Evolutionary conservation across 179 eudicot species (phyloP), one percentile per base, ranked within the genome.

Genomic region (Patellifolia procumbens): DNA sequence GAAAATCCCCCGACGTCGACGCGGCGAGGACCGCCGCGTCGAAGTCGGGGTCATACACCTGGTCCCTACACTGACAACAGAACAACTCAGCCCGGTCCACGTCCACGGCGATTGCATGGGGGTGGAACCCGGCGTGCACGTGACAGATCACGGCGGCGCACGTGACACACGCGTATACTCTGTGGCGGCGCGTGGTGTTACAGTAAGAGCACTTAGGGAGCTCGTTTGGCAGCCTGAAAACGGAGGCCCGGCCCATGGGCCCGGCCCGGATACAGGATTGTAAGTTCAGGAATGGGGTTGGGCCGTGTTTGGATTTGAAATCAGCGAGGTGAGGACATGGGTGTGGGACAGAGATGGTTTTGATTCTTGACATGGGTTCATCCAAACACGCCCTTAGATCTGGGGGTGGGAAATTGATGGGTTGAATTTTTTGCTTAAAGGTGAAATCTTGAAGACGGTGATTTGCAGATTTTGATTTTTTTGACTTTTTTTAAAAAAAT

Each of bases 11-110:
- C n/a, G n/a, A n/a, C n/a, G n/a, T n/a, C n/a, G n/a, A n/a, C n/a
- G n/a, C n/a, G n/a, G n/a, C n/a, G n/a, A n/a, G n/a, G n/a, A n/a
- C n/a, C n/a, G n/a, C n/a, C n/a, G n/a, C n/a, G 71, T 89, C 92
- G 52, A 89, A 87, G 59, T 89, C 91, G 55, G 79, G 85, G 75
- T 87, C 91, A 70, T 89, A 89, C 37, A 89, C 92, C 70, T 89
- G 92, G 80, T 89, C 92, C 52, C 78, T 59, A 59, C 92, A 89
- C 26, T 74, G 81, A 43, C 80, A 77, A 55, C 92, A 89, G n/a
- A 75, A 89, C 4, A 89, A 81, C 81, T 89, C 92, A 1, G 89
- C 86, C 59, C 91, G 79, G 24, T 89, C 89, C 37, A 86, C 68
- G 60, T 87, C 92, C 26, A 87, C 87, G 32, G 68, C 68, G 24